Percentiles rank a stretch among this genome's conserved stretches.
Evolutionary conservation across 202 grass and related monocot species (phyloP).

Genomic region (Dendrocalamus latiflorus): DNA sequence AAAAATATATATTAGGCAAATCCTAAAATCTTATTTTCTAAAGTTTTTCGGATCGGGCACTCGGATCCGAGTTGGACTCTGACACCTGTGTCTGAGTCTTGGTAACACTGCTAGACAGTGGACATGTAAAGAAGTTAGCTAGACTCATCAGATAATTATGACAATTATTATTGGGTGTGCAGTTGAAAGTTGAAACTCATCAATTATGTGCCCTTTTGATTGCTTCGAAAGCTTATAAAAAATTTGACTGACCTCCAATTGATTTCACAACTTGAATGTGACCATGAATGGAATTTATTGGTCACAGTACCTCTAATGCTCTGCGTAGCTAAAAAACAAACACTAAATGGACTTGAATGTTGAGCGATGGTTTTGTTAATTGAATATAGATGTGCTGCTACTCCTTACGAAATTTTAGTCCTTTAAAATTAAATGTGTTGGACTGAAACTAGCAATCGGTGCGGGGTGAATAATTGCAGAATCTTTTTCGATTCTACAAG

Average conservation of each 20-base stretch:
- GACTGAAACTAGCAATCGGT: too few relatives aligned
- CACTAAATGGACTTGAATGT: conserved; percentile 55
- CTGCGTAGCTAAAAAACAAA: conserved; percentile 28
- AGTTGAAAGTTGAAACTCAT: conserved; percentile 41
- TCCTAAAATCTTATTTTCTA: too few relatives aligned
- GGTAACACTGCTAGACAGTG: background rate
- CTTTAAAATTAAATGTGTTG: conserved; percentile 22
- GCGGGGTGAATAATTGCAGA: too few relatives aligned
- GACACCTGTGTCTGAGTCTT: too few relatives aligned
- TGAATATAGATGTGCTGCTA: conserved; percentile 26
- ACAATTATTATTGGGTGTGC: conserved; percentile 26
- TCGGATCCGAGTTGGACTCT: too few relatives aligned
- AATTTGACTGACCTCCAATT: conserved; percentile 15
- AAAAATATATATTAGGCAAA: too few relatives aligned
- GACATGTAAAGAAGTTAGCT: conserved; percentile 19
- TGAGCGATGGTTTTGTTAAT: conserved; percentile 36
- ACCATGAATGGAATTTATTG: conserved; percentile 75
- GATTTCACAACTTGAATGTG: conserved; percentile 62
- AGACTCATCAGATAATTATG: conserved; percentile 21
- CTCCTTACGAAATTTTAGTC: conserved; percentile 17
- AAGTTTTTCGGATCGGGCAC: too few relatives aligned
- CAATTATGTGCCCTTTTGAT: conserved; percentile 21
- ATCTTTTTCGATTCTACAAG: too few relatives aligned
- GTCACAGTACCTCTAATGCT: conserved; percentile 53
- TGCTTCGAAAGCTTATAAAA: conserved; percentile 13